phyloP scores from a whole-genome alignment of 2,329 filamentous ascomycete genomes.

The Neonectria magnoliae region DNA sequence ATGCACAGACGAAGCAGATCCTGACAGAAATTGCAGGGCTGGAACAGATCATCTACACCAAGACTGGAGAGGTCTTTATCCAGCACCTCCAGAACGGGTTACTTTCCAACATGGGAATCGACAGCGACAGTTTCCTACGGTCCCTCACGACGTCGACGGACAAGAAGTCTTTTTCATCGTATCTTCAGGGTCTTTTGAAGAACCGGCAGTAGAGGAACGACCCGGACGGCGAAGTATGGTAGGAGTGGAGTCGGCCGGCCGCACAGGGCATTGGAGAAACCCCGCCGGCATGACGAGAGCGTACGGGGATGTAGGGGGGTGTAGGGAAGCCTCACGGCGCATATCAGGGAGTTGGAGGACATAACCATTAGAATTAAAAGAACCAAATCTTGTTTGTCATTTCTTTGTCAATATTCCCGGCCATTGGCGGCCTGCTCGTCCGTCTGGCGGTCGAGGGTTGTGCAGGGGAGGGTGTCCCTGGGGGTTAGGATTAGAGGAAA shows the following conservation, averaged over 20 bases:
- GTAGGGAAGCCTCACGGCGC: constrained; percentile 40
- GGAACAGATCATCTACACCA: constrained; percentile 89
- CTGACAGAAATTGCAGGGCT: constrained; percentile 87
- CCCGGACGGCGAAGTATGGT: neutral
- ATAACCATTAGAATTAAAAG: constrained; percentile 44
- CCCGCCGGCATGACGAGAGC: constrained; percentile 15
- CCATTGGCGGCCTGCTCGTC: constrained; percentile 30
- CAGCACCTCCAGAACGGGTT: constrained; percentile 72
- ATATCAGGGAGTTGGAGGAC: constrained; percentile 44
- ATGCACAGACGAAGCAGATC: constrained; percentile 89
- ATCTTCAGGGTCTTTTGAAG: constrained; percentile 68
- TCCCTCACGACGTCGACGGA: constrained; percentile 68
- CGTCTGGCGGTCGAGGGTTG: constrained; percentile 20
- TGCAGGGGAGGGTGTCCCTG: constrained; percentile 1
- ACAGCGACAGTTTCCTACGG: constrained; percentile 68
- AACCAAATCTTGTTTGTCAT: constrained; percentile 41
- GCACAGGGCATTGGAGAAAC: constrained; percentile 43
- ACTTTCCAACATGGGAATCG: constrained; percentile 72
- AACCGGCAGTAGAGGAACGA: constrained; percentile 46
- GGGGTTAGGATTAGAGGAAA: constrained; percentile 19
- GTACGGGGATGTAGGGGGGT: constrained; percentile 17
- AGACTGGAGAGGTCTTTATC: constrained; percentile 86
- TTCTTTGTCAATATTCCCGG: constrained; percentile 40
- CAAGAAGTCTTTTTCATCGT: constrained; percentile 70
- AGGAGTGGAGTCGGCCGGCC: constrained; percentile 40